These are phyloP conservation scores for Cadophora malorum DNA, from an alignment of 2,329 filamentous ascomycete species.

Conservation along the genomic window DNA sequence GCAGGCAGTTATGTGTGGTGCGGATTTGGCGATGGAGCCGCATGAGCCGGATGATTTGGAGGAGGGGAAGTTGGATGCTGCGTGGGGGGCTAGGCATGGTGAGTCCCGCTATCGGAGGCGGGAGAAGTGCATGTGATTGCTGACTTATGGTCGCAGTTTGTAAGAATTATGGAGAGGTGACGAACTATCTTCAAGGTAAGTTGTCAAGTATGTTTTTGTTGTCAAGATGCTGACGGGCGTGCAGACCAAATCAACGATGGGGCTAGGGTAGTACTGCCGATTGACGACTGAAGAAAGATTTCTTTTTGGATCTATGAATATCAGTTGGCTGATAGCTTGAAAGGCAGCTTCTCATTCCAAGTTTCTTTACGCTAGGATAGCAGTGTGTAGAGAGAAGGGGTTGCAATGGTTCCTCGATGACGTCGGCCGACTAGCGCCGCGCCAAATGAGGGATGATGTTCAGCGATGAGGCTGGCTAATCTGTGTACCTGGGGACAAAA, in stretches of 20 bases:
- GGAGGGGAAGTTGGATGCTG: constrained; percentile 8
- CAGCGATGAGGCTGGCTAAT: too few relatives aligned
- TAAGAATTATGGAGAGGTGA: constrained; percentile 14
- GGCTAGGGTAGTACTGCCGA: not conserved
- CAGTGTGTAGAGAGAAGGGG: too few relatives aligned
- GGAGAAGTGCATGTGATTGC: not conserved
- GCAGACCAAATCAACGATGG: not conserved
- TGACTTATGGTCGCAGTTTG: constrained; percentile 8
- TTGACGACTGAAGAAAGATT: not conserved
- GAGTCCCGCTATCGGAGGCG: not conserved
- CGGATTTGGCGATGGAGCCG: constrained; percentile 8
- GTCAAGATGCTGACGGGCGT: not conserved
- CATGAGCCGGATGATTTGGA: constrained; percentile 20
- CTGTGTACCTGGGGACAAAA: too few relatives aligned
- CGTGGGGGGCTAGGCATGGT: constrained; percentile 14
- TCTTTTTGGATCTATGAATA: not conserved
- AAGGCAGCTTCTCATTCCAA: too few relatives aligned
- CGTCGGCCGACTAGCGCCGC: too few relatives aligned
- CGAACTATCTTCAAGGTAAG: constrained; percentile 7
- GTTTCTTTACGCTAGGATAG: too few relatives aligned
- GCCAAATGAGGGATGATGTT: too few relatives aligned
- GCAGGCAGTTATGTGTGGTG: constrained; percentile 14
- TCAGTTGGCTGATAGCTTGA: too few relatives aligned
- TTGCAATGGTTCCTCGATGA: too few relatives aligned
- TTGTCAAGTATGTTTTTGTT: not conserved